phyloP scores from a whole-genome alignment of 176 grass and related monocot species.

The Carex pumila region DNA sequence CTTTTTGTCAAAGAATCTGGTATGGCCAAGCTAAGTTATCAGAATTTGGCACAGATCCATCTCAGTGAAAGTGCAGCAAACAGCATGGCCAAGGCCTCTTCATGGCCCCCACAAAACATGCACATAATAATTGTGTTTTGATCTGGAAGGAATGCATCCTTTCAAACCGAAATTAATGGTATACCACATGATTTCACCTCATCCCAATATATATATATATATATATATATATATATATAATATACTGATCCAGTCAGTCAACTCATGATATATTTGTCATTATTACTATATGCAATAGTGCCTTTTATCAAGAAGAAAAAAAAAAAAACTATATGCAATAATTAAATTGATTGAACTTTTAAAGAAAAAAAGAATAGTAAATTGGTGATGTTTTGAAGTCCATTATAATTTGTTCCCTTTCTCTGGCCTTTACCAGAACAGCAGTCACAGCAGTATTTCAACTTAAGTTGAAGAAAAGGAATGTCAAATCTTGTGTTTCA shows the following conservation, averaged over 20 bases:
- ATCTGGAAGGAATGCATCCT: background rate
- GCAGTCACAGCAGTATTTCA: background rate
- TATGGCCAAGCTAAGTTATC: conserved; percentile 1
- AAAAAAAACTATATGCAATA: no score
- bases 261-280: no score
- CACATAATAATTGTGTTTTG: background rate
- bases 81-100: conserved; percentile 4
- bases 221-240: no score
- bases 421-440: conserved; percentile 2
- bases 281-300: no score
- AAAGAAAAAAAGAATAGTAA: background rate
- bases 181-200: background rate
- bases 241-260: no score
- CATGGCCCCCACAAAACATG: background rate
- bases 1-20: conserved; percentile 15
- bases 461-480: background rate
- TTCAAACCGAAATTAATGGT: background rate
- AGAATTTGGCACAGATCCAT: background rate
- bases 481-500: conserved; percentile 4
- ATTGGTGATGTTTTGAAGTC: background rate
- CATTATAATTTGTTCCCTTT: background rate
- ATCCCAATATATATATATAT: no score
- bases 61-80: conserved; percentile 1
- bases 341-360: background rate
- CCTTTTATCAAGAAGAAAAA: no score